Percentiles rank a stretch among this genome's conserved stretches.
These are phyloP conservation scores for Calonectria montana DNA, from an alignment of 2,329 filamentous ascomycete genomes.

Conservation along the genomic window DNA sequence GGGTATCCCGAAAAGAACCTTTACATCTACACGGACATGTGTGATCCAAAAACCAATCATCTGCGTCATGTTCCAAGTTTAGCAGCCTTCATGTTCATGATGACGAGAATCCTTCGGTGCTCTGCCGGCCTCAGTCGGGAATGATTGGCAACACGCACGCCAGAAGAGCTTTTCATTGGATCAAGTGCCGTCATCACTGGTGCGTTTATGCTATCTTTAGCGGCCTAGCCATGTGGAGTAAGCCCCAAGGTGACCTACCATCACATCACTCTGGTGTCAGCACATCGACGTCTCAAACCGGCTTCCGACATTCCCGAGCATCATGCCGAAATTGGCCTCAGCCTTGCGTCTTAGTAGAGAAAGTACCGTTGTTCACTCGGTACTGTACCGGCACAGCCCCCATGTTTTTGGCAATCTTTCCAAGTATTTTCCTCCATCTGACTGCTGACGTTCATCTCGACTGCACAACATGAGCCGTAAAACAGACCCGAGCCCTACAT, in stretches of 20 bases:
- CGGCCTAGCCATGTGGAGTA: background rate
- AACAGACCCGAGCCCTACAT: background rate
- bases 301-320: background rate
- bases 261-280: background rate
- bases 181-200: background rate
- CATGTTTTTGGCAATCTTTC: background rate
- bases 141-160: background rate
- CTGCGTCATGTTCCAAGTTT: constrained; percentile 10
- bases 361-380: background rate
- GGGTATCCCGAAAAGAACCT: no score
- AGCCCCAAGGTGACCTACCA: background rate
- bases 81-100: background rate
- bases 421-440: background rate
- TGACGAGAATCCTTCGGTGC: background rate
- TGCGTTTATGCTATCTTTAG: background rate
- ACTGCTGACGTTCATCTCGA: background rate
- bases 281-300: background rate
- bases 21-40: background rate
- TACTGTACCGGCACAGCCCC: background rate
- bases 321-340: background rate
- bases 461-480: background rate
- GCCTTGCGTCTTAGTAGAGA: background rate
- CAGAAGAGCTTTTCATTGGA: background rate
- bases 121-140: background rate
- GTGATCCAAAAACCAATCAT: background rate